These are phyloP conservation scores for Epichloe elymi DNA, from an alignment of 2,329 filamentous ascomycete species.

Conservation along the genomic window DNA sequence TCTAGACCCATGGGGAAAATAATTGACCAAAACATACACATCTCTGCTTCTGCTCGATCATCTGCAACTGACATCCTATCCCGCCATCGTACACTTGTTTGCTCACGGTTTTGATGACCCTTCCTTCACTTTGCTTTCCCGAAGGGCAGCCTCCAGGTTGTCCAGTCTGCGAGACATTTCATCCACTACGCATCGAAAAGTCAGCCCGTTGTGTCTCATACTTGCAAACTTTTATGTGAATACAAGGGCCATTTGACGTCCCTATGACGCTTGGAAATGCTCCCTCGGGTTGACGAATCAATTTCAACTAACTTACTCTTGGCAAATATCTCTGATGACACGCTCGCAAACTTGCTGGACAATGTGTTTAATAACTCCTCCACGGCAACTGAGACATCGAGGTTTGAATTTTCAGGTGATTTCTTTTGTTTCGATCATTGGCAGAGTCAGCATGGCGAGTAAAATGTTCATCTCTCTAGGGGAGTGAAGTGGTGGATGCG, in stretches of 20 bases:
- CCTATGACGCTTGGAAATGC: neutral
- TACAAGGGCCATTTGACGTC: neutral
- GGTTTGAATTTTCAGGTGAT: slow-evolving; percentile 33
- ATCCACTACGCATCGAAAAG: slow-evolving; percentile 53
- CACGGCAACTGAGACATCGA: slow-evolving; percentile 64
- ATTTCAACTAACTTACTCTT: slow-evolving; percentile 51
- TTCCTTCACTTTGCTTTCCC: slow-evolving; percentile 38
- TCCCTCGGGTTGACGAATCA: neutral
- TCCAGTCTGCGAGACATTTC: slow-evolving; percentile 84
- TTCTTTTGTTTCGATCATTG: neutral
- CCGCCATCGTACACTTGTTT: no score
- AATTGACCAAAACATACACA: neutral
- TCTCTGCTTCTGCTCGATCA: neutral
- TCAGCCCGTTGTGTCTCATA: neutral
- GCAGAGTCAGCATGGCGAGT: neutral
- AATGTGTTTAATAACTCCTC: slow-evolving; percentile 79
- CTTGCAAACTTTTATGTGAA: neutral
- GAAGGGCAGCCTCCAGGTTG: slow-evolving; percentile 62
- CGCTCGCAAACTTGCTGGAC: slow-evolving; percentile 70
- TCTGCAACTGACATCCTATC: neutral
- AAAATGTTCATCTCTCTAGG: neutral
- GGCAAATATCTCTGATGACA: slow-evolving; percentile 76
- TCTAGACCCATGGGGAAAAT: neutral
- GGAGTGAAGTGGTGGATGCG: neutral
- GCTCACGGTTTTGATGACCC: slow-evolving; percentile 22